Percentiles rank a stretch among this genome's conserved stretches.
phyloP scores from a whole-genome alignment of 139 green algal genomes.

The Asterochloris sp. region DNA sequence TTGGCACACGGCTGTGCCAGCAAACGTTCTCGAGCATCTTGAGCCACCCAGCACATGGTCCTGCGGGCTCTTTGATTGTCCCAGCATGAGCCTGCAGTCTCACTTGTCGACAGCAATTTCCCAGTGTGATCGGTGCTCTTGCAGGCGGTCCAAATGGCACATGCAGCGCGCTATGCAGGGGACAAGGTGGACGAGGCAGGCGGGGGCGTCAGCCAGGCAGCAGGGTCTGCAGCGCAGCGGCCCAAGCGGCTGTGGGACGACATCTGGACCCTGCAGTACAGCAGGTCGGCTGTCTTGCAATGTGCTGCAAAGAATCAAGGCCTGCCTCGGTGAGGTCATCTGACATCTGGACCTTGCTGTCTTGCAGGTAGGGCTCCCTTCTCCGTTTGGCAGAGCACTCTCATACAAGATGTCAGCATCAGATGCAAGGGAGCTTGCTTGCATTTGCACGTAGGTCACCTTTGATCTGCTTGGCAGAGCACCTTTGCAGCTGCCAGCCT shows the following conservation, averaged over 20 bases:
- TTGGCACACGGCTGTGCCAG: not conserved
- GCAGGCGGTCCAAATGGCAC: constrained; percentile 30
- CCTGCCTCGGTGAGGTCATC: too few relatives aligned
- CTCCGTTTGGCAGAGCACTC: too few relatives aligned
- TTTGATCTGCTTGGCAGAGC: too few relatives aligned
- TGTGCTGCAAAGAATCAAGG: not conserved
- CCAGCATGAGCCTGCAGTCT: too few relatives aligned
- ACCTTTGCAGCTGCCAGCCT: too few relatives aligned
- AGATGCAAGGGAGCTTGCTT: too few relatives aligned
- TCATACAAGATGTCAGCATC: too few relatives aligned
- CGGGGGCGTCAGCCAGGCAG: constrained; percentile 12
- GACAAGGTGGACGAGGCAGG: constrained; percentile 2
- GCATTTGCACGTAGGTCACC: too few relatives aligned
- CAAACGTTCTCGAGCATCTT: not conserved
- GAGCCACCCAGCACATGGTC: not conserved
- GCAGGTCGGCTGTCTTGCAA: constrained; percentile 17
- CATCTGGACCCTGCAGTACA: constrained; percentile 85
- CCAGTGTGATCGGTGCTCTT: not conserved
- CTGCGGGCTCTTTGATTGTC: too few relatives aligned
- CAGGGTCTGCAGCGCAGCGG: not conserved
- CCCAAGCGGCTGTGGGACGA: constrained; percentile 71
- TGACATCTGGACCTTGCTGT: too few relatives aligned
- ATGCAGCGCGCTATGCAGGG: not conserved
- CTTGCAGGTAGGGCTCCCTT: too few relatives aligned
- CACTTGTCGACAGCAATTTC: too few relatives aligned